Evolutionary conservation across 495 filamentous ascomycete genomes (phyloP).

Genomic region (Aspergillus homomorphus): DNA sequence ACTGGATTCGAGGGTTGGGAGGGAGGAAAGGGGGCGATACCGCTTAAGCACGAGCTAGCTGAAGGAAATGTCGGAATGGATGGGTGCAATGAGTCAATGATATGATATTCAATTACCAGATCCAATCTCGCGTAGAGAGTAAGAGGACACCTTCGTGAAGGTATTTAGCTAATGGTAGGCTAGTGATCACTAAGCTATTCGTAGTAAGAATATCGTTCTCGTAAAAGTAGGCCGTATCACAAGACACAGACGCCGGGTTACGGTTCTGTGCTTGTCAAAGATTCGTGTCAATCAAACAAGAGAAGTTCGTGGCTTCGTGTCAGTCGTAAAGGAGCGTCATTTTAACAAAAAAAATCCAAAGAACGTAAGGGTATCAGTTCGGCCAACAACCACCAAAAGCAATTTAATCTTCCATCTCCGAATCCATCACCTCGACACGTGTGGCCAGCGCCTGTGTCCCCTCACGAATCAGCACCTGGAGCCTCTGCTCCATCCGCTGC

Average conservation of each 20-base stretch:
- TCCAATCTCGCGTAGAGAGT: no score
- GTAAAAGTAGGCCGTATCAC: neutral
- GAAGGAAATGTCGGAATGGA: no score
- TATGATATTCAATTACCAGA: no score
- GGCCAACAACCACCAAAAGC: slow-evolving; percentile 1
- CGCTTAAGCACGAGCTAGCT: no score
- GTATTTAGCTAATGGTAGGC: no score
- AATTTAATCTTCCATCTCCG: slow-evolving; percentile 43
- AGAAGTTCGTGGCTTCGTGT: neutral
- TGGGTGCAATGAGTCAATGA: no score
- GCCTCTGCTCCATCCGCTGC: slow-evolving; percentile 68
- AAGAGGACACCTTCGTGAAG: no score
- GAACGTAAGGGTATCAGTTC: slow-evolving; percentile 8
- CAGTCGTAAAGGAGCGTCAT: neutral
- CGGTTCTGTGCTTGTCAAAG: no score
- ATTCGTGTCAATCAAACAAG: neutral
- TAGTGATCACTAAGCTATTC: neutral
- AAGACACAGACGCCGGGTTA: neutral
- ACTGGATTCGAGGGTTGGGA: neutral
- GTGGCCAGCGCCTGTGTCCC: slow-evolving; percentile 84
- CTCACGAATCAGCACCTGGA: slow-evolving; percentile 82
- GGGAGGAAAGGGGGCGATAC: no score
- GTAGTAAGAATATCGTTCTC: neutral
- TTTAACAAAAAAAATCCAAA: neutral
- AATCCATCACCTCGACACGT: slow-evolving; percentile 67